These are phyloP conservation scores for Ulvella scutata DNA, from an alignment of 139 green algal species.

Conservation along the genomic window DNA sequence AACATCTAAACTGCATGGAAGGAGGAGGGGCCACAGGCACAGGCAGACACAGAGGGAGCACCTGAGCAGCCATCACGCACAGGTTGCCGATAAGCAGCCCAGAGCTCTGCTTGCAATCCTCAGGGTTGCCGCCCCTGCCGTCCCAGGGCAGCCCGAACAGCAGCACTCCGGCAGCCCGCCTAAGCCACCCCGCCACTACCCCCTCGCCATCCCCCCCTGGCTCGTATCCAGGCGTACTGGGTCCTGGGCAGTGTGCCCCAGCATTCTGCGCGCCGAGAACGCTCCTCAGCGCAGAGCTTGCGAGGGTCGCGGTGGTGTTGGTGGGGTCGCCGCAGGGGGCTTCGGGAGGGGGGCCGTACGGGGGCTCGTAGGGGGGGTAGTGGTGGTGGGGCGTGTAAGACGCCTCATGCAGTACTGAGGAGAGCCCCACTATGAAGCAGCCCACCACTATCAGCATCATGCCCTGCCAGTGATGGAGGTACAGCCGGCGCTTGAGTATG, in stretches of 20 bases:
- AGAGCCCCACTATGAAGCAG: slow-evolving; percentile 57
- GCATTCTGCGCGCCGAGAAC: too few relatives aligned
- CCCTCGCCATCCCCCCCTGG: too few relatives aligned
- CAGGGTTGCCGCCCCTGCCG: not conserved
- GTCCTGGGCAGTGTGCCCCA: too few relatives aligned
- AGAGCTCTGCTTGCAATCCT: not conserved
- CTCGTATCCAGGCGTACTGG: too few relatives aligned
- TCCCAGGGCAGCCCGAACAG: not conserved
- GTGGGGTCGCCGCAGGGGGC: not conserved
- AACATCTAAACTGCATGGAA: too few relatives aligned
- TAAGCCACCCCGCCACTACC: not conserved
- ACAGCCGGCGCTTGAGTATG: slow-evolving; percentile 49
- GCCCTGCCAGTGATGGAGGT: slow-evolving; percentile 64
- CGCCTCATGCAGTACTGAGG: slow-evolving; percentile 23
- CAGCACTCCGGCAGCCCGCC: not conserved
- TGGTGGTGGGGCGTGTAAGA: not conserved
- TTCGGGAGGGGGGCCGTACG: not conserved
- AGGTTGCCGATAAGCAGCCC: slow-evolving; percentile 55
- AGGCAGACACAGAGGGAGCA: too few relatives aligned
- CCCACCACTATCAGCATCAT: slow-evolving; percentile 66
- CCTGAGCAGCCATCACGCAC: slow-evolving; percentile 56
- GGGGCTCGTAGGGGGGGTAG: not conserved
- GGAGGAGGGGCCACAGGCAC: too few relatives aligned
- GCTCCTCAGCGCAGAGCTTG: too few relatives aligned
- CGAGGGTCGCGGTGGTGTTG: too few relatives aligned